Evolutionary conservation across 169 alveolate species (phyloP).

Genomic region (Cryptosporidium sp.): DNA sequence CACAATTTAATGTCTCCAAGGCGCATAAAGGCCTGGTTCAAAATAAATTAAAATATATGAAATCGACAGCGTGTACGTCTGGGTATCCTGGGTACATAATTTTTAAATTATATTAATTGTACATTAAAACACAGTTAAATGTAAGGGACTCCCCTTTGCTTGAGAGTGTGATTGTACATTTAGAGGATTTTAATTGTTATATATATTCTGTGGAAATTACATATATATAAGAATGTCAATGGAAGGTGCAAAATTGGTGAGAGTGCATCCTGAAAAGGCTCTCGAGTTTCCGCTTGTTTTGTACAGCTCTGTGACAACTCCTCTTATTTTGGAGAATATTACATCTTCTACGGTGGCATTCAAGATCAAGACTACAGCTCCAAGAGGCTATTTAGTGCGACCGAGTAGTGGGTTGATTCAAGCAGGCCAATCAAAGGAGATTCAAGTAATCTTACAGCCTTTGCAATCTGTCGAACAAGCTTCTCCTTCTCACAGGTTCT

Average conservation of each 20-base stretch:
- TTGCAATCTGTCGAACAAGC: slow-evolving; percentile 84
- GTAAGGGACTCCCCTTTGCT: slow-evolving; percentile 12
- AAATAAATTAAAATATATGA: neutral
- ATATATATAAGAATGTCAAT: slow-evolving; percentile 8
- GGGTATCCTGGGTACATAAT: slow-evolving; percentile 64
- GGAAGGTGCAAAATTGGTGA: slow-evolving; percentile 79
- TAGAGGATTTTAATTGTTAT: slow-evolving; percentile 8
- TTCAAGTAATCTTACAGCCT: slow-evolving; percentile 89
- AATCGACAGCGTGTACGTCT: slow-evolving; percentile 78
- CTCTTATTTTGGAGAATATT: slow-evolving; percentile 85
- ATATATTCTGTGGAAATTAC: neutral
- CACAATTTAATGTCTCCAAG: slow-evolving; percentile 57
- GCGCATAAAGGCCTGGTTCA: slow-evolving; percentile 59
- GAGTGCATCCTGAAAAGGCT: slow-evolving; percentile 86
- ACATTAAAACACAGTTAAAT: slow-evolving; percentile 4
- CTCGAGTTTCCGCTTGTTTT: slow-evolving; percentile 88
- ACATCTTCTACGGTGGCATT: slow-evolving; percentile 86
- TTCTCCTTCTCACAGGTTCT: slow-evolving; percentile 85
- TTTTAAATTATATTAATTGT: neutral
- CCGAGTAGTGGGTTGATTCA: slow-evolving; percentile 87
- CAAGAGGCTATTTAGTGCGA: slow-evolving; percentile 87
- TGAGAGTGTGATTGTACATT: slow-evolving; percentile 32
- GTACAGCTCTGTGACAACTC: slow-evolving; percentile 86
- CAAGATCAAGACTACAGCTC: slow-evolving; percentile 90
- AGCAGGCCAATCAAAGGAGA: slow-evolving; percentile 83